Percentiles rank a stretch among this genome's conserved stretches.
phyloP scores from a whole-genome alignment of 805 yeast genomes.

The Saturnispora diversa region DNA sequence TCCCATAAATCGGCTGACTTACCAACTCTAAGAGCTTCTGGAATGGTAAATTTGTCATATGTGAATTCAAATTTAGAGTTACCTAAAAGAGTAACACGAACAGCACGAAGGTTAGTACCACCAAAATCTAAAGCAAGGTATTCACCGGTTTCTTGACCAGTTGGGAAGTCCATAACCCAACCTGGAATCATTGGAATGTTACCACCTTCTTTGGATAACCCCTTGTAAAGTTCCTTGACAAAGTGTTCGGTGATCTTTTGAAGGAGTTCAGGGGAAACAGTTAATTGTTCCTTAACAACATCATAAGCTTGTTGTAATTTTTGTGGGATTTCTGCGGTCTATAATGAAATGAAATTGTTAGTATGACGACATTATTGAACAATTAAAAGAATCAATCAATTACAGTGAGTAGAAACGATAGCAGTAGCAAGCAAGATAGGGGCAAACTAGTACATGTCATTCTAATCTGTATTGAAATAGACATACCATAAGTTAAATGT shows the following conservation, averaged over 20 bases:
- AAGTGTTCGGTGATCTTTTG: slow-evolving; percentile 66
- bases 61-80: slow-evolving; percentile 75
- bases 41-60: slow-evolving; percentile 81
- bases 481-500: no score
- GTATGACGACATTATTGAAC: no score
- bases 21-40: slow-evolving; percentile 71
- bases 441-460: no score
- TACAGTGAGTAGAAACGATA: no score
- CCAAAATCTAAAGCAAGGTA: slow-evolving; percentile 93
- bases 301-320: slow-evolving; percentile 30
- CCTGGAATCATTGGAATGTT: slow-evolving; percentile 95
- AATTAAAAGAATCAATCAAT: no score
- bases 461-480: no score
- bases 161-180: slow-evolving; percentile 92
- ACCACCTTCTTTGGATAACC: slow-evolving; percentile 67
- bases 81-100: slow-evolving; percentile 77
- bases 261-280: slow-evolving; percentile 53
- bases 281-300: slow-evolving; percentile 51
- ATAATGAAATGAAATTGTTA: background rate
- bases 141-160: slow-evolving; percentile 85
- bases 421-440: no score
- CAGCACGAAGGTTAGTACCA: slow-evolving; percentile 94
- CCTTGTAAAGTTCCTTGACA: slow-evolving; percentile 70
- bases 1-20: slow-evolving; percentile 68
- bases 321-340: slow-evolving; percentile 9